Base-by-base conservation (phyloP, 805 yeast species). In the Barnettozyma vustinii region DNA sequence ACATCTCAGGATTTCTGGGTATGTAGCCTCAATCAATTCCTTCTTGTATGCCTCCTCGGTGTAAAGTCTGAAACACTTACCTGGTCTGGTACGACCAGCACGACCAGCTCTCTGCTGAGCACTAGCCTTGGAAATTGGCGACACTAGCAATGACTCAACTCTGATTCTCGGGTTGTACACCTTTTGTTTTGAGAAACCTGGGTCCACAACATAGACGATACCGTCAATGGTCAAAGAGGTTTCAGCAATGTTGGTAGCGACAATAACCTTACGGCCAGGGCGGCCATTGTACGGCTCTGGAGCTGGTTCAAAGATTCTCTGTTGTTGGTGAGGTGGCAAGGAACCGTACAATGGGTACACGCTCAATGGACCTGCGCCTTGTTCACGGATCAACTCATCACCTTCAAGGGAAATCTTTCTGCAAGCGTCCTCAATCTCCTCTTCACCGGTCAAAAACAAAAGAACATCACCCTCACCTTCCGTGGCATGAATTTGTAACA, bases 81-180 rank as follows among this genome's bases (percentile, higher is more conserved):
- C 99, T 15, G 98, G 97, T 62, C 96, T 81, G 7, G 97, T 92
- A 80, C 99, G 92, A 73, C 99, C 99, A 48, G 99, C 99, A 79
- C 99, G 87, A 79, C 99, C 99, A 33, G 98, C 98, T 69, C 99
- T 81, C 70, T 92, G 99, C 70, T 92, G 97, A 1, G 99, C 96
- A 43, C 95, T 84, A 0, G 99, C 99, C 70, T 90, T 91, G 10
- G 98, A 91, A 53, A 94, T 91, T 35, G 98, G 98, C 9, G 97
- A 87, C 5, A 94, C 98, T 46, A 92, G 75, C 57, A 92, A 74
- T 0, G 97, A 89, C 68, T 92, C 97, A 27, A 92, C 97, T 67
- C 99, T 79, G 50, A 92, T 87, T 67, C 97, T 79, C 45, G 99
- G 98, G 65, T 92, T 94, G 70, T 90, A 92, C 50, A 91, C 97